Conservation (phyloP, 495 filamentous ascomycete genomes). For the Thozetella sp. region DNA sequence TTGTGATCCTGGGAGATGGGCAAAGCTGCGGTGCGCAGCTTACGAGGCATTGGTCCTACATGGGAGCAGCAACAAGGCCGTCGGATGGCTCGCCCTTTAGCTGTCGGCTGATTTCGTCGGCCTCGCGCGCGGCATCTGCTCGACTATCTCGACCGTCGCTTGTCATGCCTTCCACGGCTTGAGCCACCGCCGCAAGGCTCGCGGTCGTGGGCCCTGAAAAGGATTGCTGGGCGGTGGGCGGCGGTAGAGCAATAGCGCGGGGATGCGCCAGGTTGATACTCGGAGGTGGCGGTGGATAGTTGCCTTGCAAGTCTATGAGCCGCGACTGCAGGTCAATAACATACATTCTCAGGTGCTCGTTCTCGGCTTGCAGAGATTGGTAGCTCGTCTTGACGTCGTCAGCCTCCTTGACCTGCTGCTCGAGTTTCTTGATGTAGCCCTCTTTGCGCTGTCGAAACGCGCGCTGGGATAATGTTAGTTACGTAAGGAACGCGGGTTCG, state of each 20-base stretch:
- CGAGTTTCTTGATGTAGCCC: constrained; percentile 94
- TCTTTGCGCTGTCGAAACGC: constrained; percentile 98
- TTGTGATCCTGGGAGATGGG: no score
- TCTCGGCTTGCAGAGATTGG: constrained; percentile 79
- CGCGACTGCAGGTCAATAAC: constrained; percentile 86
- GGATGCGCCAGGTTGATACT: constrained; percentile 40
- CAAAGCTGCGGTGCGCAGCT: no score
- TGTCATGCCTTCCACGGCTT: constrained; percentile 32
- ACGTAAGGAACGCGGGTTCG: constrained; percentile 20
- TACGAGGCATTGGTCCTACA: neutral
- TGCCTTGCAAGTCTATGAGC: constrained; percentile 81
- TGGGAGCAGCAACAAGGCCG: neutral
- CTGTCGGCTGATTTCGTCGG: constrained; percentile 9
- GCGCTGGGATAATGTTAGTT: constrained; percentile 59
- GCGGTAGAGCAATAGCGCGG: constrained; percentile 15
- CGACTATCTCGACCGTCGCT: constrained; percentile 5
- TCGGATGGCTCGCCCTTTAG: neutral
- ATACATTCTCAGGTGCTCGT: constrained; percentile 89
- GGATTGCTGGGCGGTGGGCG: constrained; percentile 1
- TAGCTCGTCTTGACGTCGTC: constrained; percentile 68
- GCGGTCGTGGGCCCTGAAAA: constrained; percentile 1
- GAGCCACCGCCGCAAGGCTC: constrained; percentile 31
- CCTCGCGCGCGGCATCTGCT: neutral
- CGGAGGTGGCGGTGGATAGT: constrained; percentile 78
- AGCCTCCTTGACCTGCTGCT: constrained; percentile 83